These are phyloP conservation scores for Cyclotella distinguenda DNA, from an alignment of 108 stramenopile genomes.

Conservation along the genomic window DNA sequence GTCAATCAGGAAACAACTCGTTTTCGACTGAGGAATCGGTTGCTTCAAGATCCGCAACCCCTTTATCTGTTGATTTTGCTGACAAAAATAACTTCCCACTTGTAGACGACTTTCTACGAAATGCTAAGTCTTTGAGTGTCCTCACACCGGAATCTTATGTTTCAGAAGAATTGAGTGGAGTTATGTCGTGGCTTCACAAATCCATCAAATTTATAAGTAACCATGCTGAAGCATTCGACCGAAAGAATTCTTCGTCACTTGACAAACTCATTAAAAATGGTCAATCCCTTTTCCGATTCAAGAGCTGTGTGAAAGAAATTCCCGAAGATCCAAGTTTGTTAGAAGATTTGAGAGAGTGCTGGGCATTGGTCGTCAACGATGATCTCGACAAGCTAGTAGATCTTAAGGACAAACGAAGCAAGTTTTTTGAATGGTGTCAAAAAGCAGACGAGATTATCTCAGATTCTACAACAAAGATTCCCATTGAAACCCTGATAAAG, in stretches of 20 bases:
- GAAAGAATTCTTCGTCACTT: slow-evolving; percentile 59
- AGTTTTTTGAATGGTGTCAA: slow-evolving; percentile 67
- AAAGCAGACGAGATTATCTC: slow-evolving; percentile 49
- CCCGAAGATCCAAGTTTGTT: slow-evolving; percentile 39
- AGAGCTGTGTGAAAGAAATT: slow-evolving; percentile 25
- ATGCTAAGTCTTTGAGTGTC: slow-evolving; percentile 43
- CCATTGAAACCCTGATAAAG: slow-evolving; percentile 57
- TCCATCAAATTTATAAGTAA: slow-evolving; percentile 53
- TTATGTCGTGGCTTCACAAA: slow-evolving; percentile 34
- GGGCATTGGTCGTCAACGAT: slow-evolving; percentile 51
- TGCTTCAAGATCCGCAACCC: slow-evolving; percentile 24
- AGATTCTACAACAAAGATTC: slow-evolving; percentile 49
- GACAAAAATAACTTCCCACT: slow-evolving; percentile 36
- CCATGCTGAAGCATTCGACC: slow-evolving; percentile 58
- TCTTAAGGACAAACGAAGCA: slow-evolving; percentile 52
- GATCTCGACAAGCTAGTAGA: slow-evolving; percentile 56
- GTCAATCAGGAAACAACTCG: slow-evolving; percentile 10
- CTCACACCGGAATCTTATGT: slow-evolving; percentile 52
- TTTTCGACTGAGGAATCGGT: slow-evolving; percentile 11
- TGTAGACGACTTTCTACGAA: slow-evolving; percentile 44
- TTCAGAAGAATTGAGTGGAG: slow-evolving; percentile 49
- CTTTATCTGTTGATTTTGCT: slow-evolving; percentile 14
- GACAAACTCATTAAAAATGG: slow-evolving; percentile 67
- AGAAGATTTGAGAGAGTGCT: slow-evolving; percentile 43
- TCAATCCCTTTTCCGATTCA: slow-evolving; percentile 40